These are phyloP conservation scores for Phytophthora pisi DNA, from an alignment of 352 stramenopile genomes.

Conservation along the genomic window DNA sequence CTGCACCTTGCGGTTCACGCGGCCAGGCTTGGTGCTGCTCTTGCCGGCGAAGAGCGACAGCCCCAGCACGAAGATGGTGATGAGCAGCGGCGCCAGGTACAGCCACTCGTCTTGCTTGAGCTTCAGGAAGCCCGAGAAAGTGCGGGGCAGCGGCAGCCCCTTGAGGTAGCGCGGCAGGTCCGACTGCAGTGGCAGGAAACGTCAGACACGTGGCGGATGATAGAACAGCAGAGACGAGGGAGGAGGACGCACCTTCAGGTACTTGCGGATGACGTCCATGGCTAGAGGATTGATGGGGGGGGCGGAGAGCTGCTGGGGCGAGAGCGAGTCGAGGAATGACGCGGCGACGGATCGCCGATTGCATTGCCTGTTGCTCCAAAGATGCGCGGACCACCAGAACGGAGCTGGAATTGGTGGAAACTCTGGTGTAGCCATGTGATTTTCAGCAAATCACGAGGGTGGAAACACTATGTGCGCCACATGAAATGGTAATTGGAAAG, in stretches of 20 bases:
- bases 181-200: conserved; percentile 30
- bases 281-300: not conserved
- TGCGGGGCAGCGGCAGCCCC: conserved; percentile 79
- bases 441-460: not conserved
- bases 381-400: conserved; percentile 33
- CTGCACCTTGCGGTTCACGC: conserved; percentile 71
- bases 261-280: conserved; percentile 85
- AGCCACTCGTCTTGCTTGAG: conserved; percentile 87
- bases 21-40: conserved; percentile 51
- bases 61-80: conserved; percentile 76
- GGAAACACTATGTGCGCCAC: not conserved
- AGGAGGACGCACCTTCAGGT: conserved; percentile 61
- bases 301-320: not conserved
- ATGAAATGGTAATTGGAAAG: not conserved
- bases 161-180: conserved; percentile 86
- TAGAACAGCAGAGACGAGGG: not conserved
- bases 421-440: not conserved
- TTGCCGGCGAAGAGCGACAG: conserved; percentile 76
- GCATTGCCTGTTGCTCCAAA: conserved; percentile 1
- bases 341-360: not conserved
- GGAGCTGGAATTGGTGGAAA: not conserved
- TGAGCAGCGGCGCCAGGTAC: conserved; percentile 81
- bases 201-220: not conserved
- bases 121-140: conserved; percentile 82
- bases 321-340: conserved; percentile 30